Evolutionary conservation across 2,329 filamentous ascomycete species (phyloP).

Genomic region (Claviceps spartinae): DNA sequence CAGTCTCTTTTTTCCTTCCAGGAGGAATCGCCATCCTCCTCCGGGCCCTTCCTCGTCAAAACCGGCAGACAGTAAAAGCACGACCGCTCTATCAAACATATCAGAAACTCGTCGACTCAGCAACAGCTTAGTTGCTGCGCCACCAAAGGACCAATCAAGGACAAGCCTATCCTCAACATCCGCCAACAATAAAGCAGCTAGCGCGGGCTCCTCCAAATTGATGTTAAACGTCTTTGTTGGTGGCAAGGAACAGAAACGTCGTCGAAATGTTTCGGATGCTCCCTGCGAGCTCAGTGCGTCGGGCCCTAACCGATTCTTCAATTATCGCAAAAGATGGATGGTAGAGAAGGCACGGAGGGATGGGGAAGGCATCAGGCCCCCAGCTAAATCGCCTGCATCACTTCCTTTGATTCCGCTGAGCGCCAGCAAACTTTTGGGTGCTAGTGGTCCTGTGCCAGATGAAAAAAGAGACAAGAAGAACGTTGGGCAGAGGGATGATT

Average conservation of each 20-base stretch:
- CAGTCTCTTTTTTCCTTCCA: not conserved
- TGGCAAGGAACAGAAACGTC: conserved; percentile 26
- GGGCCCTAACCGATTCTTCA: conserved; percentile 24
- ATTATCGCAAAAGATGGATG: conserved; percentile 3
- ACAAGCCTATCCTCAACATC: not conserved
- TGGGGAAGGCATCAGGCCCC: conserved; percentile 4
- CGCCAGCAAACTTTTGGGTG: not conserved
- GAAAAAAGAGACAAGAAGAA: not conserved
- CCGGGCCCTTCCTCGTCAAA: not conserved
- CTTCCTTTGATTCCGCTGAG: not conserved
- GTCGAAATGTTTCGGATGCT: conserved; percentile 22
- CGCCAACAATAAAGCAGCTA: not conserved
- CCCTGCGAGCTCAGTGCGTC: conserved; percentile 28
- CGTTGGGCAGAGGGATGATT: not conserved
- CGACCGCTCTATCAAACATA: not conserved
- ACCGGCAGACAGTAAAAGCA: not conserved
- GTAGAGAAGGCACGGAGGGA: conserved; percentile 6
- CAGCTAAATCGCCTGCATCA: not conserved
- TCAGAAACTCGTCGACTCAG: not conserved
- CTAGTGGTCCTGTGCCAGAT: not conserved
- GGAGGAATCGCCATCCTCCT: not conserved
- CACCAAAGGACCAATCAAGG: not conserved
- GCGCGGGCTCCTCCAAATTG: not conserved
- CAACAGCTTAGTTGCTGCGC: not conserved
- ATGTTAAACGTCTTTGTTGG: conserved; percentile 31